Evolutionary conservation across 176 grass and related monocot genomes (phyloP).

Genomic region (Eleusine indica): DNA sequence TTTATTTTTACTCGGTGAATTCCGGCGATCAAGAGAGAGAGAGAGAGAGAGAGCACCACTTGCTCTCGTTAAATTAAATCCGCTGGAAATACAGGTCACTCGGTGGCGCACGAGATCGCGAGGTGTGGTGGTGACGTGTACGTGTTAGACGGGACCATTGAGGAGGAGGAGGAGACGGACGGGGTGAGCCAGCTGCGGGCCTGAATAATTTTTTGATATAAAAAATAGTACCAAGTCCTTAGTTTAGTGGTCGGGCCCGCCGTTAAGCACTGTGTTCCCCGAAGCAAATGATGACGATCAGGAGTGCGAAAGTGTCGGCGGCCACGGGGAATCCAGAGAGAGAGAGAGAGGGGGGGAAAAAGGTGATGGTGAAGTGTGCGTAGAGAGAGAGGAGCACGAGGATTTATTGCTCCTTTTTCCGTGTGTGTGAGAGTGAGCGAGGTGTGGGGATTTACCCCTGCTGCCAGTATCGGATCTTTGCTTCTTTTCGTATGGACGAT

Average conservation of each 20-base stretch:
- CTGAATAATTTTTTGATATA: too few species aligned
- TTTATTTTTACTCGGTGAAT: neutral
- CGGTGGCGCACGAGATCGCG: neutral
- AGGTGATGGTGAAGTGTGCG: neutral
- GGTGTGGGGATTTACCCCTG: neutral
- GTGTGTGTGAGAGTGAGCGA: neutral
- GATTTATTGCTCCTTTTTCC: neutral
- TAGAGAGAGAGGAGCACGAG: neutral
- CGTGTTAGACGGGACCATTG: neutral
- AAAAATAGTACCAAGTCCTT: too few species aligned
- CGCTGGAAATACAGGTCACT: too few species aligned
- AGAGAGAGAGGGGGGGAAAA: neutral
- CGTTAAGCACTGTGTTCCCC: neutral
- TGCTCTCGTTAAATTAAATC: too few species aligned
- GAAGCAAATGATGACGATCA: slow-evolving; percentile 3
- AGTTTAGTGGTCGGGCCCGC: slow-evolving; percentile 2
- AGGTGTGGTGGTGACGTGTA: neutral
- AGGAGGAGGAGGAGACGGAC: too few species aligned
- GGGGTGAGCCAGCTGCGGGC: too few species aligned
- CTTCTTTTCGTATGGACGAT: neutral
- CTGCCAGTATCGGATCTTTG: neutral
- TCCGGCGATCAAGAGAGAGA: neutral
- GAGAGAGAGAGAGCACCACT: neutral
- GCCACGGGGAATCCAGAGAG: slow-evolving; percentile 13
- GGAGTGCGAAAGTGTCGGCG: neutral